A percentile compares a stretch with the other conserved stretches of the same genome.
Conservation (phyloP, 257 asterid species). For the Solanum habrochaites region DNA sequence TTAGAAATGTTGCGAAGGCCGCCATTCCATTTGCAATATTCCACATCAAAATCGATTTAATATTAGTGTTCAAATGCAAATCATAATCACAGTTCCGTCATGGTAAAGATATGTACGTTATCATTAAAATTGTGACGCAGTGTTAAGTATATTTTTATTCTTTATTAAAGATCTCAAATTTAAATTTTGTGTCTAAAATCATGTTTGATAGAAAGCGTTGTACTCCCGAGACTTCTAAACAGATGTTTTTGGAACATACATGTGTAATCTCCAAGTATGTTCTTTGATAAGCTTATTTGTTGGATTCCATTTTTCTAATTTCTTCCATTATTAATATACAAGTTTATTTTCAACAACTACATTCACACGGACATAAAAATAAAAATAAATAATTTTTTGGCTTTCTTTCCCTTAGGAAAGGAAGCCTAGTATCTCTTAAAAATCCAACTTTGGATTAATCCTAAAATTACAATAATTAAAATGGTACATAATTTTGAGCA, state of each 20-base stretch:
- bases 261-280: not conserved
- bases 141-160: not conserved
- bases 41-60: not conserved
- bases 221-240: not conserved
- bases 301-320: not conserved
- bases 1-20: not conserved
- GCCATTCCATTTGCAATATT: not conserved
- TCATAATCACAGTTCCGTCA: not conserved
- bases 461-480: not conserved
- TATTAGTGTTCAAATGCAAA: not conserved
- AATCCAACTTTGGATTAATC: not conserved
- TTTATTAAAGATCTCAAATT: fast-evolving
- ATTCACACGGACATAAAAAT: not conserved
- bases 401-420: not conserved
- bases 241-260: not conserved
- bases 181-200: not conserved
- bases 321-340: not conserved
- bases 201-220: fast-evolving
- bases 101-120: too few species aligned
- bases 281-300: not conserved
- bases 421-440: not conserved
- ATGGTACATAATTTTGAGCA: not conserved
- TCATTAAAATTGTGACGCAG: not conserved
- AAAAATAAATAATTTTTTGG: not conserved
- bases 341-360: not conserved